Base-by-base conservation (phyloP, 768 basidiomycete genomes). In the Podaxis carcinomalis region DNA sequence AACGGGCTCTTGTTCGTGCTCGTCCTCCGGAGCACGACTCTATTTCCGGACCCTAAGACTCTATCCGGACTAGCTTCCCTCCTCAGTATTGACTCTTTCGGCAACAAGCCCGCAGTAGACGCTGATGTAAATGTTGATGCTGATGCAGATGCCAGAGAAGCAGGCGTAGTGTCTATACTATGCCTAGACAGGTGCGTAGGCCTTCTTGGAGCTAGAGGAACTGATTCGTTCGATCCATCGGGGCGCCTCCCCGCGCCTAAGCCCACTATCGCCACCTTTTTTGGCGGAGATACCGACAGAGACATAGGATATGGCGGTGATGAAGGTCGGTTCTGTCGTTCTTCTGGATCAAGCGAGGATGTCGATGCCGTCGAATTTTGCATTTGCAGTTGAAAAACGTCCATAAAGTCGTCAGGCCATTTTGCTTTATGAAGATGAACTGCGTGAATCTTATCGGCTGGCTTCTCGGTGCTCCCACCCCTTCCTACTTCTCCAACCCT, bases 361-460 rank as follows among this genome's bases (percentile, higher is more conserved):
- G 62, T 36, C 32, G 32, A 32, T 32, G 32, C 2, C 28, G 46
- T 51, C 58, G 53, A 72, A 71, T 69, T 57, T 52, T 66, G 72
- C 64, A 61, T 70, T 51, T 66, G 74, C 61, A 72, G 61, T 57
- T 78, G 77, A 62, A 89, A 82, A 28, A 77, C 84, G 64, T 85
- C 84, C 58, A 92, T 69, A 69, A 91, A 89, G 71, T 91, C 90
- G 72, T 91, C 89, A 0, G 91, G 89, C 89, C 89, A 92, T 71
- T 88, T 90, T 61, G 88, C 90, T 70, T 91, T 89, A 36, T 85
- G 84, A 36, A 91, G 81, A 57, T 85, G 80, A 63, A 90, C 77
- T 23, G 76, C 75, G 64, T 70, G 67, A 62, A 64, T 67, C 64
- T 73, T 53, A 51, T 46, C 76, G 57, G 74, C 76, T 50, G 64